Conservation (phyloP, 2,329 filamentous ascomycete genomes). For the Cercospora brassicicola region DNA sequence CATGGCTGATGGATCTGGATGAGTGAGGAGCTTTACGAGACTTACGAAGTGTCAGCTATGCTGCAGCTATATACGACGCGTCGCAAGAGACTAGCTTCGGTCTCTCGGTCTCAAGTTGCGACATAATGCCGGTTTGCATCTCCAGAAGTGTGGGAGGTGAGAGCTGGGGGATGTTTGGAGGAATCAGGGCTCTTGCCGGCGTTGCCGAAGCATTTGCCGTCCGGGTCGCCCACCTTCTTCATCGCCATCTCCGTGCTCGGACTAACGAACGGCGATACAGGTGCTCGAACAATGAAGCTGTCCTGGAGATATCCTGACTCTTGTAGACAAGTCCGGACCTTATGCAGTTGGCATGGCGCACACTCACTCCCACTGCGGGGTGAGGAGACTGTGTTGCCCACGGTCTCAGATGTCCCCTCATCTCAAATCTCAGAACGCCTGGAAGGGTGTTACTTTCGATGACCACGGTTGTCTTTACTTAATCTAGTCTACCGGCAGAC, state of each 20-base stretch:
- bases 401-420: background rate
- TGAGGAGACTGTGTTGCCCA: background rate
- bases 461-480: background rate
- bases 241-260: slow-evolving; percentile 4
- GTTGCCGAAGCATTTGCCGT: slow-evolving; percentile 10
- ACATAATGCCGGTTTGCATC: background rate
- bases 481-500: background rate
- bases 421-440: background rate
- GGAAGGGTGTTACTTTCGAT: background rate
- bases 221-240: background rate
- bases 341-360: background rate
- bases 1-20: background rate
- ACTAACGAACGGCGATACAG: background rate
- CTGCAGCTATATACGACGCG: background rate
- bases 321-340: background rate
- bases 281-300: background rate
- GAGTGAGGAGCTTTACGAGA: background rate
- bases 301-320: background rate
- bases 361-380: background rate
- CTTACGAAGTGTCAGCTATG: background rate
- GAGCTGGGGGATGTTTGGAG: background rate
- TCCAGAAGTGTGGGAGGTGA: background rate
- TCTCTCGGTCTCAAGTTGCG: background rate
- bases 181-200: slow-evolving; percentile 3
- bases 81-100: background rate